Conservation (phyloP, 306 rosid genomes). For the Lotus japonicus region DNA sequence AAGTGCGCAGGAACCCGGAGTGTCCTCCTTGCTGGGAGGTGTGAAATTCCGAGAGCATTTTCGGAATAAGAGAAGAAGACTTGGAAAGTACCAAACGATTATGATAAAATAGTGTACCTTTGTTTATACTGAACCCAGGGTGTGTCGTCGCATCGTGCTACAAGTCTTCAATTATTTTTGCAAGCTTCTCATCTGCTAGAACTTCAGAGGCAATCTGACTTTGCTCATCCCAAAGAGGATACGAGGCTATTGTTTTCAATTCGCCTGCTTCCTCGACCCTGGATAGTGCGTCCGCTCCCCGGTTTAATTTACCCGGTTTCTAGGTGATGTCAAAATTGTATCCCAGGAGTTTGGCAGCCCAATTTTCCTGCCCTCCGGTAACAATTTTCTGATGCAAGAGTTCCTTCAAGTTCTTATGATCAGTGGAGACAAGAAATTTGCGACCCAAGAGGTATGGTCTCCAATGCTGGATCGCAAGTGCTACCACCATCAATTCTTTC, state of each 20-base stretch:
- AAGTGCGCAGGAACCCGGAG: neutral
- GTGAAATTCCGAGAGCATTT: neutral
- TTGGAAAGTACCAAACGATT: neutral
- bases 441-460: neutral
- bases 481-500: neutral
- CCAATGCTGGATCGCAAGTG: neutral
- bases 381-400: neutral
- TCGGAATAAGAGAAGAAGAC: neutral
- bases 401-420: neutral
- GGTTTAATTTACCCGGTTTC: too few species aligned
- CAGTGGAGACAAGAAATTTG: neutral
- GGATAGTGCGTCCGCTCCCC: too few species aligned
- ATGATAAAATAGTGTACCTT: neutral
- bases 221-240: too few species aligned
- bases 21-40: neutral
- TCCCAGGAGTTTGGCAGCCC: neutral
- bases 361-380: neutral
- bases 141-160: too few species aligned
- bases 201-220: too few species aligned
- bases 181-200: too few species aligned
- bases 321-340: too few species aligned
- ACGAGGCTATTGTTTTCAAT: too few species aligned
- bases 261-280: too few species aligned
- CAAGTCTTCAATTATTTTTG: too few species aligned
- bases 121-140: neutral